Base-by-base conservation (phyloP, 495 filamentous ascomycete species). In the Aspergillus homomorphus region DNA sequence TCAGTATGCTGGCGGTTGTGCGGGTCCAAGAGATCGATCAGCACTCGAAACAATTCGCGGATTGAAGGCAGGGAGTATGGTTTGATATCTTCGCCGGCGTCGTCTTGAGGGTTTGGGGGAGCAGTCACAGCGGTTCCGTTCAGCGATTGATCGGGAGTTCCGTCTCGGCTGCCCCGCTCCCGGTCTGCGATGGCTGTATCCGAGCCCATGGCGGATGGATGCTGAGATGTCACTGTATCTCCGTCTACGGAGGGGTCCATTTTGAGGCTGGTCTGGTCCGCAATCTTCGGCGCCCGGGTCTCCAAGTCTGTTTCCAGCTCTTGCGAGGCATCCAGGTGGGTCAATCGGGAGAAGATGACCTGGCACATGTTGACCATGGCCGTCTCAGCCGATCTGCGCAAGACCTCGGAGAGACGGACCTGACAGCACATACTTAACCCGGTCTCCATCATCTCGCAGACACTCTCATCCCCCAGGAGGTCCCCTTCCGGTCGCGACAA, bases 391-490 rank as follows among this genome's bases (percentile, higher is more conserved):
- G 91, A 93, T 59, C 92, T 82, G 54, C 92, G 82, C 18, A 99
- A 78, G 10, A 98, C 84, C 65, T 97, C 94, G 18, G 94, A 96
- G 51, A 99, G 82, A 51, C 92, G 84, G 55, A 87, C 84, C 73
- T 97, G 91, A 56, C 92, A 97, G 74, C 94, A 99, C 83, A 99
- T 98, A 69, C 92, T 96, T 60, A 99, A 71, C 4, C 92, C 95
- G 4, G 90, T 92, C 72, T 96, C 94, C 94, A 99, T 98, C 94
- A 99, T 98, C 67, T 96, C 90, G 67, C 94, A 99, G 12, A 99
- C 90, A 67, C 92, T 97, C 75, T 96, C 92, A 64, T 99, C 94
- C 30, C 93, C 92, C 3, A 96, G 81, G 2, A 98, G 79, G 56
- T 92, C 88, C 15, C 95, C 94, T 26, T 93, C 91, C 0, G 94